Evolutionary conservation across 1,139 yeast genomes (phyloP).

Genomic region (Geotrichum aggregatum): DNA sequence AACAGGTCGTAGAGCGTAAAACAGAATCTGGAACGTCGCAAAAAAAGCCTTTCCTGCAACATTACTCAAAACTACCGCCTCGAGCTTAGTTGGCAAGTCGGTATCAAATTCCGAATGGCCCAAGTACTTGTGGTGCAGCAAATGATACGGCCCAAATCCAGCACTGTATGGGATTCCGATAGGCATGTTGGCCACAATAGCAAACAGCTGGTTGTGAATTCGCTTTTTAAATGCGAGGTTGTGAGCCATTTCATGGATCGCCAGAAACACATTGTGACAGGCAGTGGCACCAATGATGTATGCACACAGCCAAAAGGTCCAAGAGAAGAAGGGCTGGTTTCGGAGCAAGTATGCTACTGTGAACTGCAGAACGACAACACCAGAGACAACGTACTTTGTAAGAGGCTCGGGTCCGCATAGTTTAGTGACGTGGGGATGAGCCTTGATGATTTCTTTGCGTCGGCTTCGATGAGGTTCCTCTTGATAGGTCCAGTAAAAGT

Average conservation of each 20-base stretch:
- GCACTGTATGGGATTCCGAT: slow-evolving; percentile 90
- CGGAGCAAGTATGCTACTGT: slow-evolving; percentile 57
- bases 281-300: slow-evolving; percentile 83
- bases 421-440: slow-evolving; percentile 74
- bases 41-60: slow-evolving; percentile 85
- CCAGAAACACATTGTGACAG: slow-evolving; percentile 76
- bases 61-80: slow-evolving; percentile 68
- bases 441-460: slow-evolving; percentile 65
- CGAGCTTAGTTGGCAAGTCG: slow-evolving; percentile 77
- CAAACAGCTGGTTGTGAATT: slow-evolving; percentile 67
- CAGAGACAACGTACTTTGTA: slow-evolving; percentile 69
- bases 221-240: slow-evolving; percentile 82
- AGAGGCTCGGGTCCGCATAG: slow-evolving; percentile 82
- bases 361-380: slow-evolving; percentile 64
- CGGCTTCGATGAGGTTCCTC: slow-evolving; percentile 77
- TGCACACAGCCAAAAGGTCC: slow-evolving; percentile 58
- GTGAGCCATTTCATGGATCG: slow-evolving; percentile 84
- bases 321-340: slow-evolving; percentile 50
- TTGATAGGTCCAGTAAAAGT: slow-evolving; percentile 76
- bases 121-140: slow-evolving; percentile 81
- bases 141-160: slow-evolving; percentile 87
- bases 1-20: slow-evolving; percentile 88
- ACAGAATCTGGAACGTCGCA: slow-evolving; percentile 83
- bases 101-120: slow-evolving; percentile 87
- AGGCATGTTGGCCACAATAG: slow-evolving; percentile 75